Evolutionary conservation across 202 grass and related monocot species (phyloP).

Genomic region (Carex sylvatica): DNA sequence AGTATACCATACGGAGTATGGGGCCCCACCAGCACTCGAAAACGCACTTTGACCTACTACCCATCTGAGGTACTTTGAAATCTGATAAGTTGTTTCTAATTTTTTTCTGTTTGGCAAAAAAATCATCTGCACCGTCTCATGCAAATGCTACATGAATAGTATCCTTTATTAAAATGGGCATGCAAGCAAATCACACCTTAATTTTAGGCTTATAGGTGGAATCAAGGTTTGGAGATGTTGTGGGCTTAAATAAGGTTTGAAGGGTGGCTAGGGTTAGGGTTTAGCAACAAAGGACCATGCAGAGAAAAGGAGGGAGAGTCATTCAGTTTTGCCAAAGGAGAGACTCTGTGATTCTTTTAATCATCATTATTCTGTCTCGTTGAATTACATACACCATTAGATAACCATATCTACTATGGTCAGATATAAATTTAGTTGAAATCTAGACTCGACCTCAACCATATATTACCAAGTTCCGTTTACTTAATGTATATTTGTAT

Average conservation of each 20-base stretch:
- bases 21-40: slow-evolving; percentile 65
- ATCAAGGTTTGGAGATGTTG: not conserved
- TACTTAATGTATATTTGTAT: not conserved
- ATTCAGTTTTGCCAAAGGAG: not conserved
- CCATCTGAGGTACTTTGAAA: slow-evolving; percentile 73
- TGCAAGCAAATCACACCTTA: not conserved
- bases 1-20: slow-evolving; percentile 96
- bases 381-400: not conserved
- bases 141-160: not conserved
- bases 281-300: not conserved
- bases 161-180: not conserved
- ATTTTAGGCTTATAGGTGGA: not conserved
- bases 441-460: not conserved
- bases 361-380: not conserved
- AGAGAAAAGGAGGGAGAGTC: not conserved
- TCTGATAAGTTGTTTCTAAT: not conserved
- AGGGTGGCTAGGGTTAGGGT: not conserved
- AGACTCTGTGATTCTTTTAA: not conserved
- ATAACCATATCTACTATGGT: not conserved
- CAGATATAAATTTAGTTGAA: not conserved
- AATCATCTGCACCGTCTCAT: not conserved
- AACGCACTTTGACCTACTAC: slow-evolving; percentile 61
- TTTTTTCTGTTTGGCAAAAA: not conserved
- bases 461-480: not conserved
- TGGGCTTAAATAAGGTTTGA: not conserved